These are phyloP conservation scores for Gaeumannomyces sp. DNA, from an alignment of 2,329 filamentous ascomycete genomes.

Conservation along the genomic window DNA sequence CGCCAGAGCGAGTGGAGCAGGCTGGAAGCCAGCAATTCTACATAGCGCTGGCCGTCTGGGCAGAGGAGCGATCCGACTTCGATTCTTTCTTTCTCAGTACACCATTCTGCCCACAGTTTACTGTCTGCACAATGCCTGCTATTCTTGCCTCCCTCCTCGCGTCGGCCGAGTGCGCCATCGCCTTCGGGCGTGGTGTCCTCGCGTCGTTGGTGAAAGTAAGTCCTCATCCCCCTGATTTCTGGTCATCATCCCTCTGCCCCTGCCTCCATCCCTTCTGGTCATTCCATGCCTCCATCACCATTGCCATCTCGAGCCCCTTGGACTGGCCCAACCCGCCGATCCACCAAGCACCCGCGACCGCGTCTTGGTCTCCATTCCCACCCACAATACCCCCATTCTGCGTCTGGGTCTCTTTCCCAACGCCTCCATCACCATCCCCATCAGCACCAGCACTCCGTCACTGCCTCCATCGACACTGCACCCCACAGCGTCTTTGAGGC, in stretches of 20 bases:
- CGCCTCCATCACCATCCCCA: background rate
- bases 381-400: background rate
- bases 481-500: background rate
- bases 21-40: background rate
- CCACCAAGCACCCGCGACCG: background rate
- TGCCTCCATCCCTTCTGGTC: too few relatives aligned
- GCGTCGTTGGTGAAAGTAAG: slow-evolving; percentile 2
- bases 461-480: too few relatives aligned
- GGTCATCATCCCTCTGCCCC: background rate
- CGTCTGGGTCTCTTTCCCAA: background rate
- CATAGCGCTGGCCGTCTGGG: background rate
- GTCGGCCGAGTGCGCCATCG: background rate
- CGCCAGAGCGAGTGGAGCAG: background rate
- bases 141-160: background rate
- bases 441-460: too few relatives aligned
- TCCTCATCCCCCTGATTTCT: background rate
- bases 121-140: background rate
- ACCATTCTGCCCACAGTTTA: background rate
- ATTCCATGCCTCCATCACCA: background rate
- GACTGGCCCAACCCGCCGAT: too few relatives aligned
- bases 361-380: background rate
- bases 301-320: background rate
- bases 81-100: background rate
- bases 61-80: background rate
- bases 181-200: background rate